Base-by-base conservation (phyloP, 2,329 filamentous ascomycete genomes). In the Aspergillus aculeatinus region DNA sequence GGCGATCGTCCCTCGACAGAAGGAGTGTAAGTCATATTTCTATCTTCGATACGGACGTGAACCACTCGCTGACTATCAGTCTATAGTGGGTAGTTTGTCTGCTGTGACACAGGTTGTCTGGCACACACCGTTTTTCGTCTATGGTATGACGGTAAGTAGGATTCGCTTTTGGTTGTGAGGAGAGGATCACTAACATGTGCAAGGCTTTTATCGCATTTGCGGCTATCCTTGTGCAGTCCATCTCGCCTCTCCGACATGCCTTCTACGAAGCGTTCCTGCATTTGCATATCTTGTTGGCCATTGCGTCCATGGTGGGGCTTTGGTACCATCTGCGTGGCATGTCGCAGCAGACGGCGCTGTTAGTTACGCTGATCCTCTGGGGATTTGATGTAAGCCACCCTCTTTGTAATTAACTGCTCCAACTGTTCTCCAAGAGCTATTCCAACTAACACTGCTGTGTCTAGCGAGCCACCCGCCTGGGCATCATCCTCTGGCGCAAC, bases 101-200 rank as follows among this genome's bases (percentile, higher is more conserved):
- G 62, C 68, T 31, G 60, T 72, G 27, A 63, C 69, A 1, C 60
- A 70, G 52, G 48, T 63, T 3, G 60, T 74, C 10, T 74, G 70
- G 70, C 61, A 67, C 54, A 63, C 63, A 21, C 68, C 66, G 0
- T 71, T 74, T 29, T 74, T 66, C 25, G 62, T 73, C 14, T 71
- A 67, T 29, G 72, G 72, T 5, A 60, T 74, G 19, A 62, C 73
- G 48, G 72, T 73, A 64, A 58, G 69, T 67, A 4, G 12, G 14
- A 27, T 82, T 88, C 11, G 12, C 6, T 16, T 1, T 14, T 4
- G 21, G 5, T 9, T n/a, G 14, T 19, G 11, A 1, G 67, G 91
- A 92, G 59, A 86, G 85, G 62, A 77, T 89, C 48, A 87, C 85
- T 81, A 60, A 69, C 16, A 16, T 14, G 3, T 65, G n/a, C 31